Base-by-base conservation (phyloP, 2,329 filamentous ascomycete genomes). In the Diaporthe nobilis region DNA sequence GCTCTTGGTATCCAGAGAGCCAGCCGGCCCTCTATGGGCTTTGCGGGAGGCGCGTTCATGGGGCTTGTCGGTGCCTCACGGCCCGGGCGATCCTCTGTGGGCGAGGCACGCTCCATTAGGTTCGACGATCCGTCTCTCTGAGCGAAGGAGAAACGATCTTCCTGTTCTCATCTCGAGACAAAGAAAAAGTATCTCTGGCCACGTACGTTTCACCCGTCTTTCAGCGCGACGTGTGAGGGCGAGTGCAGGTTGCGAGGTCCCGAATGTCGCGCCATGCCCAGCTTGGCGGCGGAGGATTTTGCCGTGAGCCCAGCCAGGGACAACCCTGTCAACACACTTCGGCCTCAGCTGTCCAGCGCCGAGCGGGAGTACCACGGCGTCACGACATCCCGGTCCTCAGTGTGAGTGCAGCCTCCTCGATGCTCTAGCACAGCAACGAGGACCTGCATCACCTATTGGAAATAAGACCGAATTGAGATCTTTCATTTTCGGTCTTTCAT, bases 1-100 rank as follows among this genome's bases (percentile, higher is more conserved):
- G 51, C 31, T 31, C 61, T 71, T 28, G 75, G 75, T 58, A 57
- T 15, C 73, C 49, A 67, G 22, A 51, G 7, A 13, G 73, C 73
- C 37, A 58, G 9, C 3, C 22, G 8, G 22, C 47, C 42, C 25
- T 39, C 34, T 22, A 65, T 57, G 20, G 73, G 58, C 28, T 39
- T 42, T 10, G 57, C 47, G 3, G 28, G 39, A 47, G 4, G 28
- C 17, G n/a, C n/a, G 47, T 37, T 39, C 10, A 39, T 42, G 12
- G 15, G n/a, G 28, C 25, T 8, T 13, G 34, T 5, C 34, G 49
- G 34, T 13, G 47, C 65, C 12, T 42, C 65, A 39, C 22, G 31
- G 1, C n/a, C 3, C 6, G 8, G 10, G n/a, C 22, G 20, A 34
- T 9, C 31, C 47, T 51, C 47, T 8, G 2, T 28, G 49, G n/a